A percentile compares a stretch with the other conserved stretches of the same genome.
These are phyloP conservation scores for Syncephalastrum racemosum DNA, from an alignment of 371 early-diverging fungal genomes.

Conservation along the genomic window DNA sequence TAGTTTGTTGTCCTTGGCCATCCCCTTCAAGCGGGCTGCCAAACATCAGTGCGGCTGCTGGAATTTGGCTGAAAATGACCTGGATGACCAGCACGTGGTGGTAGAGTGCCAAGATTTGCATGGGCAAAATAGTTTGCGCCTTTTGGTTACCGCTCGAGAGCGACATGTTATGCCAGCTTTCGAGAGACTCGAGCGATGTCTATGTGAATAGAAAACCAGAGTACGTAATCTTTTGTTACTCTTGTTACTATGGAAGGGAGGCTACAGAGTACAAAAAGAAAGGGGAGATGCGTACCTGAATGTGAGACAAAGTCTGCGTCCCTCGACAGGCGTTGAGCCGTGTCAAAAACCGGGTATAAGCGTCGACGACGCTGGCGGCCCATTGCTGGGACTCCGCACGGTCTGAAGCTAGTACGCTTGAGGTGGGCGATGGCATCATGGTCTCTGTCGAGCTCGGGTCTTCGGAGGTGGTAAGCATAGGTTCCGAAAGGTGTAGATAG, in stretches of 20 bases:
- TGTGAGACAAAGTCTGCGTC: slow-evolving; percentile 6
- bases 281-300: slow-evolving; percentile 10
- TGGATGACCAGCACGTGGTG: slow-evolving; percentile 23
- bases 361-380: slow-evolving; percentile 18
- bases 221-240: too few relatives aligned
- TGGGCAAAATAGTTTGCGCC: too few relatives aligned
- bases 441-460: too few relatives aligned
- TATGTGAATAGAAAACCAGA: neutral
- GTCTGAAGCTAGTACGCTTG: too few relatives aligned
- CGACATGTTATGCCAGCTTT: too few relatives aligned
- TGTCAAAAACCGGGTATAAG: slow-evolving; percentile 18
- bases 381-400: slow-evolving; percentile 10
- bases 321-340: slow-evolving; percentile 1
- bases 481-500: slow-evolving; percentile 12
- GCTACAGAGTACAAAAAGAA: neutral
- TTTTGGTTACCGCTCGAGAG: too few relatives aligned
- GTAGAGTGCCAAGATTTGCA: slow-evolving; percentile 16
- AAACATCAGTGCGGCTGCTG: slow-evolving; percentile 4
- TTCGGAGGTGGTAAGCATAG: too few relatives aligned
- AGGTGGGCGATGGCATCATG: too few relatives aligned
- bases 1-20: neutral
- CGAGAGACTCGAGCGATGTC: neutral
- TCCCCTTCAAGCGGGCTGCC: neutral
- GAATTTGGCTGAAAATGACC: slow-evolving; percentile 13
- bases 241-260: too few relatives aligned